Base-by-base conservation (phyloP, 2,329 filamentous ascomycete genomes). In the Sclerotinia minor region DNA sequence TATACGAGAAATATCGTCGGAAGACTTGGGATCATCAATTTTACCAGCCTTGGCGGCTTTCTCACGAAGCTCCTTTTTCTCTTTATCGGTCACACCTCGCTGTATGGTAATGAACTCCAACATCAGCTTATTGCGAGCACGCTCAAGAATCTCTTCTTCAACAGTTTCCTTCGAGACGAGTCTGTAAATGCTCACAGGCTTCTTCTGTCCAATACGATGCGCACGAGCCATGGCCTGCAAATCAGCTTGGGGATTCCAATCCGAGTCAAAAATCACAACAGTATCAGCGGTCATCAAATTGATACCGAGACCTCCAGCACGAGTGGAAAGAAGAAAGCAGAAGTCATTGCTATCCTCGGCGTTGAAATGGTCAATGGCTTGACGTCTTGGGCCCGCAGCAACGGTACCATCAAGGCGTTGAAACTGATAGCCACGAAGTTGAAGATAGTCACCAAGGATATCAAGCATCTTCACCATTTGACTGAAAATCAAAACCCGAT, bases 401-500 rank as follows among this genome's bases (percentile, higher is more conserved):
- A 99, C 97, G 2, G 95, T 99, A 73, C 95, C 95, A 77, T 99
- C 95, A 9, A 99, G 86, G 24, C 95, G 87, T 77, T 99, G 96
- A 76, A 95, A 98, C 69, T 95, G 89, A 79, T 98, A 96, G n/a
- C 94, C 93, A 71, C 95, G 90, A 65, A 95, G 86, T 64, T 92
- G 91, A 72, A 98, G 87, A 77, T 99, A 99, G 75, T 99, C 94
- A 57, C 92, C 92, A 1, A 99, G 84, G 65, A 99, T 95, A 76
- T 99, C 94, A 29, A 99, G 85, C 91, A 99, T 98, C 77, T 92
- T 96, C 47, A 99, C 96, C 95, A 99, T 99, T 78, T 99, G 95
- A 78, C 94, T 98, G 83, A 99, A 99, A 72, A 99, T 98, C 71
- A 99, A 82, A 17, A 99, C 96, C 66, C 95, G 92, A 79, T 99